Conservation (phyloP, 768 basidiomycete genomes). For the Pleurotus tuoliensis region DNA sequence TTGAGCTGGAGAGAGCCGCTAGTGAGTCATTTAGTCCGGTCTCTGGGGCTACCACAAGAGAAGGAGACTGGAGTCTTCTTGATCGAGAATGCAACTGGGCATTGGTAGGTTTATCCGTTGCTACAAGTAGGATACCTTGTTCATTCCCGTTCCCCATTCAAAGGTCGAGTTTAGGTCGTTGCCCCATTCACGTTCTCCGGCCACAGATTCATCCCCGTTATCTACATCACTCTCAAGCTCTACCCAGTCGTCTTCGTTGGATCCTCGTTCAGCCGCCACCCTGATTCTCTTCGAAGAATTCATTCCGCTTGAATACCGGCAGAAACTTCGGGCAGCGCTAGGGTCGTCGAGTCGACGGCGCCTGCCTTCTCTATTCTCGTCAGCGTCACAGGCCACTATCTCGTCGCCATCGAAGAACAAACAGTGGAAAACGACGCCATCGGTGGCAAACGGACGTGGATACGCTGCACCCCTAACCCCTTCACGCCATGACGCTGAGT, state of each 20-base stretch:
- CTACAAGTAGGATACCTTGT: not conserved
- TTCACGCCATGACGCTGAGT: conserved; percentile 65
- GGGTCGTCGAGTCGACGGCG: conserved; percentile 46
- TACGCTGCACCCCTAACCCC: conserved; percentile 57
- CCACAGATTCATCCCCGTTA: conserved; percentile 9
- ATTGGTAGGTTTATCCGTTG: conserved; percentile 50
- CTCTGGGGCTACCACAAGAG: not conserved
- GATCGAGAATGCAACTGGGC: conserved; percentile 93
- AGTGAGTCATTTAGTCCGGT: conserved; percentile 12
- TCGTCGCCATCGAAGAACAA: conserved; percentile 48
- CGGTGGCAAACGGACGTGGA: conserved; percentile 76
- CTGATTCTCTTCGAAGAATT: conserved; percentile 92
- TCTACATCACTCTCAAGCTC: not conserved
- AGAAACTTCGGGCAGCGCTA: conserved; percentile 57
- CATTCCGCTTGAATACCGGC: conserved; percentile 83
- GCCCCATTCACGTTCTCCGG: conserved; percentile 34
- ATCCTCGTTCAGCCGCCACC: conserved; percentile 70
- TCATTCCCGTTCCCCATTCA: not conserved
- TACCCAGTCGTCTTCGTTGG: conserved; percentile 21
- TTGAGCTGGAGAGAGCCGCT: conserved; percentile 60
- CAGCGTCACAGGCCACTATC: conserved; percentile 47
- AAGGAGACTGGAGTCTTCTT: conserved; percentile 19
- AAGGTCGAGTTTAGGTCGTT: conserved; percentile 88
- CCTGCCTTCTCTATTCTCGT: conserved; percentile 65
- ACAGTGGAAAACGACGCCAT: conserved; percentile 71